These are phyloP conservation scores for Umbelopsis sp. DNA, from an alignment of 192 early-diverging fungal genomes.

Conservation along the genomic window DNA sequence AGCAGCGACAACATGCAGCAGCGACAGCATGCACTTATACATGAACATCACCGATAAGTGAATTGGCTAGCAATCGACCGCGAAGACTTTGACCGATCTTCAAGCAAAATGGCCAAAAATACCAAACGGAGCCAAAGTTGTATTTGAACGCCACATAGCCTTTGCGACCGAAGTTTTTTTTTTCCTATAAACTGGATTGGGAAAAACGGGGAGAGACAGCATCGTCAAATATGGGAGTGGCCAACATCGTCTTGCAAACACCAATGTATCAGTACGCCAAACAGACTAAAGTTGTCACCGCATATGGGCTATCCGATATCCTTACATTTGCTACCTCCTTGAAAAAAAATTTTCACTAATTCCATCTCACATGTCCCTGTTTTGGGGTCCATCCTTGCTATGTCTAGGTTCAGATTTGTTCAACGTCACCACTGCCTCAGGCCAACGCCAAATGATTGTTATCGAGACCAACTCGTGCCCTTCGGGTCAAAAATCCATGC, in stretches of 20 bases:
- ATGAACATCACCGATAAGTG: too few species aligned
- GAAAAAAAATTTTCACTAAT: not conserved
- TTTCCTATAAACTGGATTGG: constrained; percentile 1
- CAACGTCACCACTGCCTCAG: constrained; percentile 81
- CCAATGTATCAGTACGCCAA: too few species aligned
- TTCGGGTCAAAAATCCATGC: constrained; percentile 91
- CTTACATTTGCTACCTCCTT: not conserved
- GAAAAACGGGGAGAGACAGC: not conserved
- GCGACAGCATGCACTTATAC: too few species aligned
- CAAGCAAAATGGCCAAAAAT: not conserved
- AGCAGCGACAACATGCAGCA: too few species aligned
- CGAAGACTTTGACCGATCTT: too few species aligned
- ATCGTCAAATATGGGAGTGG: not conserved
- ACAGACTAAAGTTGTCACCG: too few species aligned
- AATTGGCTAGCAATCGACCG: too few species aligned
- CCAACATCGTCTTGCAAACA: too few species aligned
- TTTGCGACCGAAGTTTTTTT: not conserved
- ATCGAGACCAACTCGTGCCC: constrained; percentile 93
- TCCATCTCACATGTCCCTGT: constrained; percentile 9
- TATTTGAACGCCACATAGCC: not conserved
- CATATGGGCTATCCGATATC: too few species aligned
- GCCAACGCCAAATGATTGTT: constrained; percentile 90
- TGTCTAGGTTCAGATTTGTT: constrained; percentile 79
- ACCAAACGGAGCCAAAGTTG: not conserved
- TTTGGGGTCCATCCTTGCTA: not conserved